Conservation (phyloP, 768 basidiomycete species). For the Trametes gibbosa region DNA sequence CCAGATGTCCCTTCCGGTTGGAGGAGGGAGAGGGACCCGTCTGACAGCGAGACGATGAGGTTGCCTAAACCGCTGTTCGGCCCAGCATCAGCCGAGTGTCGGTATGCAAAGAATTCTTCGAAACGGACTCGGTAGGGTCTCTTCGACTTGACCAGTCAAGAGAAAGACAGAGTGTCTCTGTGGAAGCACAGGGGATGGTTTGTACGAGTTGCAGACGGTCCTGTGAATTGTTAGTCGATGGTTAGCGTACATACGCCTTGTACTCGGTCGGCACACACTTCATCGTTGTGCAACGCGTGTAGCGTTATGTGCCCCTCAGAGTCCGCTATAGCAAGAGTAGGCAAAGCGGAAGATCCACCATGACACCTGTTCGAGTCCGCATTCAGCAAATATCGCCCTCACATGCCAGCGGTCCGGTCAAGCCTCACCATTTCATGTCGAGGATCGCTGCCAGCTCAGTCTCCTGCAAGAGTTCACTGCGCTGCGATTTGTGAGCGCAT, state of each 20-base stretch:
- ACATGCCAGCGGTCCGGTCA: too few relatives aligned
- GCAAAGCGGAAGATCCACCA: constrained; percentile 36
- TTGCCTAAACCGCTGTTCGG: constrained; percentile 47
- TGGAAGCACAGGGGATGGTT: constrained; percentile 45
- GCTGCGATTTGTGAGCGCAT: not conserved
- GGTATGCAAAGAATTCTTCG: not conserved
- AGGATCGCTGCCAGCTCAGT: constrained; percentile 77
- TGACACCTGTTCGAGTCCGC: constrained; percentile 62
- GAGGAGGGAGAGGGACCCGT: constrained; percentile 69
- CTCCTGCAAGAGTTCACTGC: constrained; percentile 60
- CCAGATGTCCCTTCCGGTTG: constrained; percentile 43
- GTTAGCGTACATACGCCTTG: not conserved
- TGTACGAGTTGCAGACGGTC: constrained; percentile 36
- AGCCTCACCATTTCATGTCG: constrained; percentile 88
- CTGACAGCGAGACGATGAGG: constrained; percentile 79
- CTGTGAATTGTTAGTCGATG: not conserved
- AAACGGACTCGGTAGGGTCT: constrained; percentile 42
- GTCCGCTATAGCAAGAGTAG: constrained; percentile 73
- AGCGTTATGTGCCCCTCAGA: constrained; percentile 79
- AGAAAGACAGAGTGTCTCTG: constrained; percentile 77
- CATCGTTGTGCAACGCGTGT: constrained; percentile 49
- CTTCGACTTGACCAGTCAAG: constrained; percentile 89
- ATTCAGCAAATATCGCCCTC: too few relatives aligned
- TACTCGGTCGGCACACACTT: constrained; percentile 37
- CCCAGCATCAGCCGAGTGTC: not conserved